A percentile compares a stretch with the other conserved stretches of the same genome.
phyloP scores from a whole-genome alignment of 257 asterid species.

The Thymus quinquecostatus region DNA sequence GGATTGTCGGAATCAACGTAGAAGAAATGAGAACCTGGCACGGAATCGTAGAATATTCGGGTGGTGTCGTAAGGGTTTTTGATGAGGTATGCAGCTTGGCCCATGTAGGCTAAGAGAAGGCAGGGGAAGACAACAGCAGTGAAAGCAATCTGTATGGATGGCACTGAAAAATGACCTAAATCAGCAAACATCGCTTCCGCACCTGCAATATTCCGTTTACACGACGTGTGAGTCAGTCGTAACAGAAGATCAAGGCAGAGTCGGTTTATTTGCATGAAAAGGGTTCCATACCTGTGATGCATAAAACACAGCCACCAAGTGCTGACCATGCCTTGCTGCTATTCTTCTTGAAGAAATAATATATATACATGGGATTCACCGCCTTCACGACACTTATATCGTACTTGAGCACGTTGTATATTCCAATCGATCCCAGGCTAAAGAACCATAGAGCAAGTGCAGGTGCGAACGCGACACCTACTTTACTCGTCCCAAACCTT shows the following conservation, averaged over 20 bases:
- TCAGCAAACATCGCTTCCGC: conserved; percentile 99
- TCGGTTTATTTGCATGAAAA: neutral
- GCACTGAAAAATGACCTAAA: conserved; percentile 91
- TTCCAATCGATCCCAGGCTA: conserved; percentile 80
- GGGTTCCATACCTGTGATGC: conserved; percentile 73
- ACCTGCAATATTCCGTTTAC: conserved; percentile 52
- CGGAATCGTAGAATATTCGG: conserved; percentile 75
- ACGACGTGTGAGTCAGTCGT: neutral
- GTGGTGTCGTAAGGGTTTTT: conserved; percentile 65
- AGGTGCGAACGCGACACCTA: conserved; percentile 90
- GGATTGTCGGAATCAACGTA: neutral
- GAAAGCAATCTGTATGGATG: conserved; percentile 97
- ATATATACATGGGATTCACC: conserved; percentile 80
- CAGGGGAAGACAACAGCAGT: conserved; percentile 85
- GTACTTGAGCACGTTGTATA: conserved; percentile 73
- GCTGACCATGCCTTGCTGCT: conserved; percentile 78
- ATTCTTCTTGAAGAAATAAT: conserved; percentile 77
- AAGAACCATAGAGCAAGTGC: conserved; percentile 94
- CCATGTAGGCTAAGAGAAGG: conserved; percentile 92
- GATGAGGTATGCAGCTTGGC: conserved; percentile 93
- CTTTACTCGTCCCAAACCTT: conserved; percentile 83
- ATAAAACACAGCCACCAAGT: conserved; percentile 97
- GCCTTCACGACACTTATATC: conserved; percentile 75
- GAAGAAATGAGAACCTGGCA: conserved; percentile 63
- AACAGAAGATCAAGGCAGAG: neutral